Base-by-base conservation (phyloP, 371 early-diverging fungal genomes). In the Mortierella sp. region DNA sequence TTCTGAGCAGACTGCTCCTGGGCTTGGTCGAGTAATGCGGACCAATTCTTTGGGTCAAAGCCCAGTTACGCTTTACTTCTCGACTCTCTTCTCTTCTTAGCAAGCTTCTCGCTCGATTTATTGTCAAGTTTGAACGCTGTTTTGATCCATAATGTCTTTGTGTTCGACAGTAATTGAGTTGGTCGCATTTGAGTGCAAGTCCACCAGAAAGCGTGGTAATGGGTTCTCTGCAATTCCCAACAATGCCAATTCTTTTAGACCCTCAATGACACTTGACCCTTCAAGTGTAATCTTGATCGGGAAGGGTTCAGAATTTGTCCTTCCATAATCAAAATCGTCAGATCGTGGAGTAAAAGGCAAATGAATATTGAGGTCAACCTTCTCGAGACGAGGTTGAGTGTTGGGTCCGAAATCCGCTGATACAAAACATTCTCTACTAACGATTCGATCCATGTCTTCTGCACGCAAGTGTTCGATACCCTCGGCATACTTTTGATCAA, bases 191-290 rank as follows among this genome's bases (percentile, higher is more conserved):
- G 80, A 80, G 51, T 82, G 82, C 37, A 82, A 14, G 26, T 81
- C 82, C 2, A 74, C 68, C 46, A 88, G 52, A 76, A 85, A 89
- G 9, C 62, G 62, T 0, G 86, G 86, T 53, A 85, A 66, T 5
- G 86, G 82, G 16, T 81, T 73, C 1, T 85, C 64, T 4, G 72
- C 68, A 21, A 82, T 62, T 1, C 87, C 89, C 7, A 72, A 60
- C 6, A 77, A 64, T 28, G 84, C 68, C 58, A 86, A 52, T 14
- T 71, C 67, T 57, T 75, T 82, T 16, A 89, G 25, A 6, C 89
- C 89, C 48, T 85, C 84, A 43, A 86, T 77, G 15, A 89, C 85
- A 81, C 84, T 87, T 0, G 60, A 52, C 0, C 89, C 89, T 23
- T 83, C 81, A 59, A 89, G 61, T 0, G 62, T 57, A 15, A 88